Percentiles rank a stretch among this genome's conserved stretches.
Conservation (phyloP, 441 rosid species). For the Sinapis alba region DNA sequence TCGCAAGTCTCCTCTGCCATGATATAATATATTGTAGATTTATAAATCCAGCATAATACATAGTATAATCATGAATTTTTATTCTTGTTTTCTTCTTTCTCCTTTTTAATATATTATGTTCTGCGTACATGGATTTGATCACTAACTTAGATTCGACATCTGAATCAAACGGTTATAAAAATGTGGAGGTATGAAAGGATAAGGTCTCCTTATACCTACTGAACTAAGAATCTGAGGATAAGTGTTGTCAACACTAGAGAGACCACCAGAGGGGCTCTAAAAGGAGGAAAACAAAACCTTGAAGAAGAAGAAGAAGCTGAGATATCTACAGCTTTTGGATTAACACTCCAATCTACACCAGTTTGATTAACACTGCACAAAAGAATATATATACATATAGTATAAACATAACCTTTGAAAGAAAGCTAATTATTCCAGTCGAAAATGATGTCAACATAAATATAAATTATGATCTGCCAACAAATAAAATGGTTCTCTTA, state of each 20-base stretch:
- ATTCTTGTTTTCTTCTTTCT: too few relatives aligned
- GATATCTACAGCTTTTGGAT: slow-evolving; percentile 30
- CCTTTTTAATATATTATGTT: too few relatives aligned
- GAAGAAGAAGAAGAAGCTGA: slow-evolving; percentile 40
- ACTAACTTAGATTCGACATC: too few relatives aligned
- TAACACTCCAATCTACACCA: slow-evolving; percentile 28
- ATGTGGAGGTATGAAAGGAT: too few relatives aligned
- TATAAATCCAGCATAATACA: too few relatives aligned
- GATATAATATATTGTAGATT: background rate
- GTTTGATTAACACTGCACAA: slow-evolving; percentile 31
- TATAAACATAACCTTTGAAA: slow-evolving; percentile 13
- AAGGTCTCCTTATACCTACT: too few relatives aligned
- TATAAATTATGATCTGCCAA: slow-evolving; percentile 2
- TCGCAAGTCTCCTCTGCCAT: background rate
- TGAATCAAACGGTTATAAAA: too few relatives aligned
- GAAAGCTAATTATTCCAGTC: slow-evolving; percentile 9
- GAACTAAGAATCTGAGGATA: background rate
- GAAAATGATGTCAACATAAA: background rate
- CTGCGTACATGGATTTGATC: too few relatives aligned
- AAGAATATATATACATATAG: slow-evolving; percentile 14
- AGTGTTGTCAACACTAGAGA: slow-evolving; percentile 23
- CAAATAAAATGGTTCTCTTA: background rate
- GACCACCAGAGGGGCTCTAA: slow-evolving; percentile 27
- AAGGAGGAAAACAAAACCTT: slow-evolving; percentile 28
- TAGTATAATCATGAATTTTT: too few relatives aligned